Percentiles rank a stretch among this genome's conserved stretches.
phyloP scores from a whole-genome alignment of 31 red algal genomes.

The Endocladia muricata region DNA sequence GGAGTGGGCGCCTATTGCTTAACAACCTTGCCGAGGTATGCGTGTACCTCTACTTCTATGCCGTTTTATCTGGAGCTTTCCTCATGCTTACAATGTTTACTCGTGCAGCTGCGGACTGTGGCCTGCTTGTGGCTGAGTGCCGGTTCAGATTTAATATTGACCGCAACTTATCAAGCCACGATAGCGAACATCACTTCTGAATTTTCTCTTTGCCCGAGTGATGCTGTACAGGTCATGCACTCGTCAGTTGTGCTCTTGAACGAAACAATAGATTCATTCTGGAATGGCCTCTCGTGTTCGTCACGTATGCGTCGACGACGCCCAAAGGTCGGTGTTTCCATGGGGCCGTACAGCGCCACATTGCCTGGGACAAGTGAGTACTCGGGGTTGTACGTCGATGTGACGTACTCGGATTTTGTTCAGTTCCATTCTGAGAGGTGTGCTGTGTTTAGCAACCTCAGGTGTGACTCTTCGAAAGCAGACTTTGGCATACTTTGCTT shows the following conservation, averaged over 20 bases:
- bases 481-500: slow-evolving; percentile 20
- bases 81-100: not conserved
- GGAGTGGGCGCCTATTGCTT: slow-evolving; percentile 33
- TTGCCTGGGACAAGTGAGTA: slow-evolving; percentile 31
- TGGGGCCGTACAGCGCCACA: slow-evolving; percentile 37
- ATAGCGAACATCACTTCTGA: slow-evolving; percentile 1
- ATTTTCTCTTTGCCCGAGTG: not conserved
- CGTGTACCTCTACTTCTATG: too few relatives aligned
- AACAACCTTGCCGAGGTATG: slow-evolving; percentile 39
- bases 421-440: slow-evolving; percentile 14
- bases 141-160: slow-evolving; percentile 39
- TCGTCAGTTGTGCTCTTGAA: slow-evolving; percentile 18
- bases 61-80: not conserved
- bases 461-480: not conserved
- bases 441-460: not conserved
- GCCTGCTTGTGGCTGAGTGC: slow-evolving; percentile 31
- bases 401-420: not conserved
- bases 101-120: slow-evolving; percentile 10
- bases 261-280: slow-evolving; percentile 2
- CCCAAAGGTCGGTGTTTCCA: slow-evolving; percentile 23
- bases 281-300: not conserved
- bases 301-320: slow-evolving; percentile 4
- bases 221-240: slow-evolving; percentile 9
- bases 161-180: slow-evolving; percentile 42
- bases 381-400: slow-evolving; percentile 21